Evolutionary conservation across 2,329 filamentous ascomycete genomes (phyloP), one percentile per base, ranked within the genome.

Genomic region (Cytospora piceicola): DNA sequence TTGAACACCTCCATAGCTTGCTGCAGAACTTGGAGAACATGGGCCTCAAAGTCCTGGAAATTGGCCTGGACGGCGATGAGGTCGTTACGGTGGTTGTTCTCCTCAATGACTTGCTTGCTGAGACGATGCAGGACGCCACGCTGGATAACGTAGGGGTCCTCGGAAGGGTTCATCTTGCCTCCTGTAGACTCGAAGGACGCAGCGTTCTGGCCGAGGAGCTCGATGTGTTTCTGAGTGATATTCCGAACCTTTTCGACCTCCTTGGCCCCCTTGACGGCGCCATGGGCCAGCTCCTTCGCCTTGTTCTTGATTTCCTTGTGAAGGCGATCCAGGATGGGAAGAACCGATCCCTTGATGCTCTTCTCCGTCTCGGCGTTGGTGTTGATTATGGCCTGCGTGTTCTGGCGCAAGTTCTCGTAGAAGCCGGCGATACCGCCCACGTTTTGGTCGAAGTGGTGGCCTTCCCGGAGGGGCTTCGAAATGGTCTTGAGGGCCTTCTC

Each of bases 241-340:
- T 88, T 88, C 67, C 94, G 91, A 11, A 92, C 89, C 81, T 96
- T 97, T 68, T 97, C 93, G 27, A 99, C 93, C 59, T 92, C 88
- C 81, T 98, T 99, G 70, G 91, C 88, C 20, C 89, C 87, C 82
- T 96, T 97, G 68, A 88, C 86, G 27, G 91, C 92, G 11, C 94
- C 94, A 68, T 88, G 85, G 53, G 86, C 84, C 58, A 99, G 85
- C 79, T 97, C 94, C 82, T 98, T 98, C 69, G 87, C 85, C 82
- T 98, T 98, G 81, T 91, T 89, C 85, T 98, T 99, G 83, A 99
- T 95, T 77, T 98, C 95, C 76, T 92, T 90, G 81, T 98, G 94
- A 58, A 99, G 83, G 61, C 93, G 90, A 72, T 96, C 92, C 74
- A 99, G 89, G 69, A 94, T 89, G 46, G 94, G 95, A 24, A 97